Conservation (phyloP, 257 asterid genomes). For the Solanum corneliomulleri region DNA sequence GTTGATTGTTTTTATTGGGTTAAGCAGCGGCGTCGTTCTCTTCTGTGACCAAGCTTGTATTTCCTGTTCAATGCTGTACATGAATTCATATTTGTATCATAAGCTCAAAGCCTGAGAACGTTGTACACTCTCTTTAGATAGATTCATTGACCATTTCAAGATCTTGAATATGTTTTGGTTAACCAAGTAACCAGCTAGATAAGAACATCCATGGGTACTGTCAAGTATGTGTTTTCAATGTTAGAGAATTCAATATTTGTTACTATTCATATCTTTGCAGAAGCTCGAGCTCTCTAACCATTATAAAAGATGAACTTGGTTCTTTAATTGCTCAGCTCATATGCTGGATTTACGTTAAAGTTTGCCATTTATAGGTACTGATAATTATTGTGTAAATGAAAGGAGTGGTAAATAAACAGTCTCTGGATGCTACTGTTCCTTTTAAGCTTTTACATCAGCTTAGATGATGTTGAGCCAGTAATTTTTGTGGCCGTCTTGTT, state of each 20-base stretch:
- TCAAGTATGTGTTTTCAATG: background rate
- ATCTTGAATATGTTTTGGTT: background rate
- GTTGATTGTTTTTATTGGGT: background rate
- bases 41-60: background rate
- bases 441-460: background rate
- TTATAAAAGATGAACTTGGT: background rate
- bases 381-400: background rate
- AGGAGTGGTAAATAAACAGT: background rate
- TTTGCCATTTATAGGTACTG: background rate
- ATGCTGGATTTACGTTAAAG: background rate
- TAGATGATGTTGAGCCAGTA: background rate
- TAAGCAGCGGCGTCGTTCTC: background rate
- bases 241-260: background rate
- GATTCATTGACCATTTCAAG: background rate
- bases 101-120: background rate
- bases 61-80: background rate
- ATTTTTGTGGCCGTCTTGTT: background rate
- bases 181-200: background rate
- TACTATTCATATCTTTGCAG: background rate
- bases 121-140: background rate
- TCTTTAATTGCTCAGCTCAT: background rate
- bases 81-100: background rate
- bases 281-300: background rate
- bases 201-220: background rate
- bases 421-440: background rate